Evolutionary conservation across 495 filamentous ascomycete genomes (phyloP).

Genomic region (Penicillium riverlandense): DNA sequence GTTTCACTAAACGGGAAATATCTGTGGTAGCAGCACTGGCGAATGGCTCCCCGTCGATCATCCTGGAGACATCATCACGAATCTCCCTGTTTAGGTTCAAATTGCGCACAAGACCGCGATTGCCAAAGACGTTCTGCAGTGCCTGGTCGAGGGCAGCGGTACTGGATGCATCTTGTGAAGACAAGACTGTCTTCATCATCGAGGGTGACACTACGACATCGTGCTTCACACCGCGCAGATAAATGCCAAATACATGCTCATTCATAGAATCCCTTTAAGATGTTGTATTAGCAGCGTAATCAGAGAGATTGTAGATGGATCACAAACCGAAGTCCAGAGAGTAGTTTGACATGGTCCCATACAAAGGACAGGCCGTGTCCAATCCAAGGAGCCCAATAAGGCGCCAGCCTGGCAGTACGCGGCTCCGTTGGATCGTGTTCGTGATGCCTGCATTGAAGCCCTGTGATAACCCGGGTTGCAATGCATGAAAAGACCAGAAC

Average conservation of each 20-base stretch:
- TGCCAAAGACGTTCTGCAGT: slow-evolving; percentile 45
- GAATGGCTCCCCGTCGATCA: slow-evolving; percentile 38
- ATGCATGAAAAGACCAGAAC: slow-evolving; percentile 24
- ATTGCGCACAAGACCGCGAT: slow-evolving; percentile 23
- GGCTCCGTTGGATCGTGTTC: slow-evolving; percentile 10
- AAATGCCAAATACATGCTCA: slow-evolving; percentile 46
- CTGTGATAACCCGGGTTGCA: slow-evolving; percentile 34
- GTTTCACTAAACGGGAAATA: slow-evolving; percentile 30
- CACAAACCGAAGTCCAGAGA: slow-evolving; percentile 34
- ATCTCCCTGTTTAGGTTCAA: slow-evolving; percentile 29
- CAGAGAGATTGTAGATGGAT: slow-evolving; percentile 1
- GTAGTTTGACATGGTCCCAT: slow-evolving; percentile 35
- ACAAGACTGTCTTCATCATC: slow-evolving; percentile 38
- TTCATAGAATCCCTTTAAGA: slow-evolving; percentile 27
- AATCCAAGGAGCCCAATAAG: slow-evolving; percentile 55
- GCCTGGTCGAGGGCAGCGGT: slow-evolving; percentile 30
- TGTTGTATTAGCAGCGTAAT: slow-evolving; percentile 8
- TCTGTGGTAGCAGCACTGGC: slow-evolving; percentile 28
- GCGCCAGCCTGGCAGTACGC: slow-evolving; percentile 31
- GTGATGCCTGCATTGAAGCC: slow-evolving; percentile 22
- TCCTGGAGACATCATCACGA: slow-evolving; percentile 21
- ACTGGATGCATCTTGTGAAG: slow-evolving; percentile 24
- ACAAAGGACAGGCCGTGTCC: slow-evolving; percentile 46
- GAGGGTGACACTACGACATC: slow-evolving; percentile 45
- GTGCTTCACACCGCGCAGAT: slow-evolving; percentile 40